Percentiles rank a stretch among this genome's conserved stretches.
These are phyloP conservation scores for Fonsecaea pugnacius DNA, from an alignment of 2,329 filamentous ascomycete species.

Conservation along the genomic window DNA sequence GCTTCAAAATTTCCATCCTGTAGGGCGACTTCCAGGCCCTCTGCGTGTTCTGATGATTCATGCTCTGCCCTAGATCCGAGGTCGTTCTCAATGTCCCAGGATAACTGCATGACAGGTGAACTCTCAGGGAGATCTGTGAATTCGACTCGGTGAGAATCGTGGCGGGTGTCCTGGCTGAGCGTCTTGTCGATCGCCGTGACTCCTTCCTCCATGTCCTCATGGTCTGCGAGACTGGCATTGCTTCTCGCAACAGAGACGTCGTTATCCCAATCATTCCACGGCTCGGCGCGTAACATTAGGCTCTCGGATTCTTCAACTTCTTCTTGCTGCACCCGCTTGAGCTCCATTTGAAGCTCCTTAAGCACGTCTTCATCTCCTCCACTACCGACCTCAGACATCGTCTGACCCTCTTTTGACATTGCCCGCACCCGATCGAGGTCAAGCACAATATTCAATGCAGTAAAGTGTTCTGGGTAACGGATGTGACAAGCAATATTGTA, in stretches of 20 bases:
- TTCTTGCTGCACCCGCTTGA: background rate
- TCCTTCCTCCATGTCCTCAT: background rate
- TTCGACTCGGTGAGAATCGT: background rate
- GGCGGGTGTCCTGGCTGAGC: background rate
- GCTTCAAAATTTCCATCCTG: background rate
- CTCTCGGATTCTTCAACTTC: background rate
- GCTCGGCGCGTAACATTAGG: background rate
- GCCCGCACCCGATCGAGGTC: background rate
- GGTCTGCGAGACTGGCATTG: background rate
- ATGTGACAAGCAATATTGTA: background rate
- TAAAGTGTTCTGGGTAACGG: background rate
- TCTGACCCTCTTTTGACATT: background rate
- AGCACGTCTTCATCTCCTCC: background rate
- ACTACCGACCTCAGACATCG: background rate
- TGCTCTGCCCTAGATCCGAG: background rate
- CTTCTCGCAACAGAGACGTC: background rate
- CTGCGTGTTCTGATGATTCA: background rate
- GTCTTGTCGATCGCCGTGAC: background rate
- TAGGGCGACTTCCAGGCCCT: background rate
- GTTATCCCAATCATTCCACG: constrained; percentile 8
- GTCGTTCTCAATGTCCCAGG: background rate
- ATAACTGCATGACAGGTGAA: background rate
- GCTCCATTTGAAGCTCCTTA: constrained; percentile 3
- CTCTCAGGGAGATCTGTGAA: background rate
- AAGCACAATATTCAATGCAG: background rate